Evolutionary conservation across 495 filamentous ascomycete species (phyloP), one percentile per base, ranked within the genome.

Genomic region (Umbilicaria muhlenbergii): DNA sequence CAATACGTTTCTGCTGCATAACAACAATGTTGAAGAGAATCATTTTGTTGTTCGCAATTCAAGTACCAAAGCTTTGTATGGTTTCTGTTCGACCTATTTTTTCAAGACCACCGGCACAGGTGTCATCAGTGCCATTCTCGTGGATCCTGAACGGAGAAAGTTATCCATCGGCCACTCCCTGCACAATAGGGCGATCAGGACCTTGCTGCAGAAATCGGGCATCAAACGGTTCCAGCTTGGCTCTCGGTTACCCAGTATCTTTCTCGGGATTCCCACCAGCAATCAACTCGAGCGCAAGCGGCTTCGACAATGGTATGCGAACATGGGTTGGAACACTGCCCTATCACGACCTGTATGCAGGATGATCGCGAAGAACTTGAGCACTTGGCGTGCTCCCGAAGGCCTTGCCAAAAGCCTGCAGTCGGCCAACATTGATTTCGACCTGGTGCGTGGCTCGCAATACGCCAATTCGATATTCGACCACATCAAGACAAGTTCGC

Each of bases 11-110:
- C 71, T 83, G 28, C 62, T 92, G 5, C 74, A 70, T 53, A 70
- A 75, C 56, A 67, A 69, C 45, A 65, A 77, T 15, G 60, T 89
- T 28, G 74, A 83, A 39, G 84, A 89, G 58, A 66, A 80, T 10
- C 86, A 94, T 53, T 93, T 85, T 56, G 83, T 93, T 15, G 86
- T 94, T 37, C 81, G 86, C 7, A 94, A 93, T 60, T 88, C 81
- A 62, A 87, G 77, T 58, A 94, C 86, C 1, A 78, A 83, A 38
- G 83, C 81, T 0, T 62, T 94, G 8, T 92, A 89, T 58, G 86
- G 86, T 17, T 94, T 94, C 58, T 86, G 83, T 56, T 78, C 83
- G 0, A 92, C 86, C 10, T 93, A 91, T 55, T 85, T 71, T 58
- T 77, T 80, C 60, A 74, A 73, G 36, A 72, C 73, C 1, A 74